Evolutionary conservation across 495 filamentous ascomycete genomes (phyloP), one percentile per base, ranked within the genome.

Genomic region (Daldinia bambusicola): DNA sequence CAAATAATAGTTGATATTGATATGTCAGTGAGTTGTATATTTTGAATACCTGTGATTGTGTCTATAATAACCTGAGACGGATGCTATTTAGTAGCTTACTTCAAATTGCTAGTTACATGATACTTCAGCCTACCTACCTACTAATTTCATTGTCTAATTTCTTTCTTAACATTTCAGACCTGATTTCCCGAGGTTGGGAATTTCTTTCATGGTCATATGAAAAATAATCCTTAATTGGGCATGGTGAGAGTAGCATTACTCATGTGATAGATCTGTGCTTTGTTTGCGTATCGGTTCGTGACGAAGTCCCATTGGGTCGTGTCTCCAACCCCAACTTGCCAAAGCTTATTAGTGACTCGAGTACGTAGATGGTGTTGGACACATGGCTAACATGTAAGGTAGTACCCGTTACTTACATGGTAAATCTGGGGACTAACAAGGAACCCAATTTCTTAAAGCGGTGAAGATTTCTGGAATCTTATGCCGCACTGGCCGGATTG

Each of bases 401-500:
- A 26, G 26, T 26, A 26, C 26, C 26, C 26, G 26, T 26, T 3
- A 26, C 26, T 26, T 26, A 36, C 9, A 36, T 36, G 34, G 34
- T 48, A 48, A 48, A 48, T 22, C 43, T 22, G 50, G 22, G 30
- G 30, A 53, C 13, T 7, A 32, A 13, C 26, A 53, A 50, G 22
- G 13, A 30, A 53, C 13, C 50, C 50, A 12, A 14, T 5, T 14
- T 14, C 16, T 51, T 18, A 43, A 41, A 63, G 69, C 69, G 63
- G 69, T 71, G 69, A 67, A 61, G 16, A 53, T 32, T 58, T 52
- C 66, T 53, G 51, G 58, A 62, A 66, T 65, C 38, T 62, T 31
- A 66, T 56, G 36, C 22, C 53, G 69, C 63, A 71, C 53, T 67
- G 62, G 62, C 63, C 58, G 63, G 32, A 55, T 67, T 67, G 69